Base-by-base conservation (phyloP, 495 filamentous ascomycete genomes). In the Annulohypoxylon nitens region DNA sequence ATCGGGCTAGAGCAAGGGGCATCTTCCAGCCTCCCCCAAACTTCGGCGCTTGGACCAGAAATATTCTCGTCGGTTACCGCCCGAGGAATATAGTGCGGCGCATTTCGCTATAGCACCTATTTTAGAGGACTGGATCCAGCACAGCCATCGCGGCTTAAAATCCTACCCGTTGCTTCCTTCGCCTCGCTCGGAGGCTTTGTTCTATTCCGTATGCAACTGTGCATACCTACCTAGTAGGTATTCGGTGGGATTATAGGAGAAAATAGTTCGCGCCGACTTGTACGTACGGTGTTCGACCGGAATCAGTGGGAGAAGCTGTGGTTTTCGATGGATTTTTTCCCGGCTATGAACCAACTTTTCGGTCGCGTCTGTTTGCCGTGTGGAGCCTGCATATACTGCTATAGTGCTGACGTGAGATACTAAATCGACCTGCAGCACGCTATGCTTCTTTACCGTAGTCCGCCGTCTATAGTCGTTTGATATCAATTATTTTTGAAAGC, bases 371-470 rank as follows among this genome's bases (percentile, higher is more conserved):
- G 20, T 51, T 66, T 57, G 18, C 51, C 51, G 39, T 20, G 39
- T 23, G 43, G 53, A 16, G 9, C 20, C 48, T 23, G 8, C 53
- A 54, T 37, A 23, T 55, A n/a, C 30, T 7, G 10, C 26, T 58
- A 23, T 47, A 58, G 25, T 36, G 63, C 63, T 66, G 63, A 66
- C 39, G 53, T 66, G 63, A 59, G 63, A 66, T 4, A 20, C 30
- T 47, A n/a, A 23, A 50, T 62, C 20, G 18, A 30, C 20, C 9
- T 61, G 12, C 39, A 30, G 30, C 30, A 3, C 20, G 53, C 53
- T 55, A 5, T 43, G 39, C 12, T 4, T 43, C 39, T 43, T 43
- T n/a, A n/a, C 39, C 14, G 11, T 39, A n/a, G 12, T 43, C 30
- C 30, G 3, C 30, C 12, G 39, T 43, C 14, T 3, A 23, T 23